phyloP scores from a whole-genome alignment of 75 land plant species.

The Selaginella tamariscina region DNA sequence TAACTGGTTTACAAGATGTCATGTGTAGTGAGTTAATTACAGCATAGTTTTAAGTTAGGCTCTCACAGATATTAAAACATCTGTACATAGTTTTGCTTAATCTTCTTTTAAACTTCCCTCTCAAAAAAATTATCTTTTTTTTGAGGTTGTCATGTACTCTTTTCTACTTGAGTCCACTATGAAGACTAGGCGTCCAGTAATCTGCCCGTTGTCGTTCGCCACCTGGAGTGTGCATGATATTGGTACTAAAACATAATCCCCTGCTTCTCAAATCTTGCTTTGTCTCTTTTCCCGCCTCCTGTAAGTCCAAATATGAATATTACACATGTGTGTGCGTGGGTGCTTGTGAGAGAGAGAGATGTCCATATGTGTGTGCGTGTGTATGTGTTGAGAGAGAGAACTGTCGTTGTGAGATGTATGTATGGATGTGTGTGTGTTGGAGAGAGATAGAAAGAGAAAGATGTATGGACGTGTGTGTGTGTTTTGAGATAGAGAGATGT shows the following conservation, averaged over 20 bases:
- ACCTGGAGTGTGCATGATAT: constrained; percentile 30
- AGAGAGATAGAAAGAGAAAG: no score
- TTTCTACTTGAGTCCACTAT: background rate
- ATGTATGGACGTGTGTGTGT: no score
- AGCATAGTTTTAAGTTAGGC: background rate
- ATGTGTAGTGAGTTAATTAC: background rate
- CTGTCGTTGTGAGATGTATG: no score
- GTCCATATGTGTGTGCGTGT: constrained; percentile 9
- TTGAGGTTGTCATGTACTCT: background rate
- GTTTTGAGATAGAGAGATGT: no score
- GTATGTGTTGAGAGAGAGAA: no score
- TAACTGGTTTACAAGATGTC: background rate
- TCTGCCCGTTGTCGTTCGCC: constrained; percentile 20
- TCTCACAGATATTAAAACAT: no score
- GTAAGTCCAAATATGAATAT: background rate
- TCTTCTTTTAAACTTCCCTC: no score
- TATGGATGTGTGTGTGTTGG: no score
- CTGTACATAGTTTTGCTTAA: no score
- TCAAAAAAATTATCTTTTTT: no score
- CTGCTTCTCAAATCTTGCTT: constrained; percentile 29
- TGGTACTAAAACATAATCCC: constrained; percentile 39
- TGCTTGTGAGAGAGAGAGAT: constrained; percentile 42
- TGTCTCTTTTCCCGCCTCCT: constrained; percentile 14
- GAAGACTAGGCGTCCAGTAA: constrained; percentile 6
- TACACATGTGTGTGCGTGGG: constrained; percentile 16